Evolutionary conservation across 805 yeast species (phyloP).

Genomic region (Dipodascopsis uninucleata): DNA sequence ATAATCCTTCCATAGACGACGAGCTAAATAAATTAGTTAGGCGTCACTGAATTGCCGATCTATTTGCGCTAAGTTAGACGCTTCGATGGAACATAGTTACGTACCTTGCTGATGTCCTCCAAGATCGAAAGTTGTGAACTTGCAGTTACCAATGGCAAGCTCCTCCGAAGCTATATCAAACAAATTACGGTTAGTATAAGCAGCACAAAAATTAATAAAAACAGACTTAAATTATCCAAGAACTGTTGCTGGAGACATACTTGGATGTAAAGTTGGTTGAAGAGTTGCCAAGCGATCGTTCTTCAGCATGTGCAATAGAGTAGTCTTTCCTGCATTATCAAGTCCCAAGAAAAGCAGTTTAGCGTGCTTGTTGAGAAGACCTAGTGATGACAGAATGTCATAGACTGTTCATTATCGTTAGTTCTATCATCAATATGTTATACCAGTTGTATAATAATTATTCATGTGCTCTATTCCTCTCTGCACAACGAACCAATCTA

Average conservation of each 20-base stretch:
- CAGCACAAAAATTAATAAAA: neutral
- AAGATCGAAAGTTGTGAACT: conserved; percentile 95
- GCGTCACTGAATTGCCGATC: neutral
- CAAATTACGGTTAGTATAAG: neutral
- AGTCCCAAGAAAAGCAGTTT: conserved; percentile 91
- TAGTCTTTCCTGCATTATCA: conserved; percentile 97
- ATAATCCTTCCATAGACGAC: conserved; percentile 98
- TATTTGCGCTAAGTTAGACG: neutral
- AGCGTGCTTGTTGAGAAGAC: conserved; percentile 92
- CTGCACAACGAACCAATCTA: no score
- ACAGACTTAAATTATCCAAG: no score
- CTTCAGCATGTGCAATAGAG: conserved; percentile 76
- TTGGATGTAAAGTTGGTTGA: conserved; percentile 96
- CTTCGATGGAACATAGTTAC: neutral
- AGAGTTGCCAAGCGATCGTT: conserved; percentile 97
- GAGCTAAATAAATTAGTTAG: conserved; percentile 47
- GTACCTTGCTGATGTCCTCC: conserved; percentile 89
- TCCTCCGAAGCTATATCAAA: conserved; percentile 74
- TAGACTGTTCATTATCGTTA: conserved; percentile 45
- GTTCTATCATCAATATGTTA: conserved; percentile 9
- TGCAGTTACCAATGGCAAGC: conserved; percentile 90
- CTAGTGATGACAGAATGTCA: conserved; percentile 73
- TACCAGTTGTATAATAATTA: conserved; percentile 4
- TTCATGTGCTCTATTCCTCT: neutral
- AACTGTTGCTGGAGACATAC: conserved; percentile 23